phyloP scores from a whole-genome alignment of 2,329 filamentous ascomycete species.

The Pseudocercospora fuligena region DNA sequence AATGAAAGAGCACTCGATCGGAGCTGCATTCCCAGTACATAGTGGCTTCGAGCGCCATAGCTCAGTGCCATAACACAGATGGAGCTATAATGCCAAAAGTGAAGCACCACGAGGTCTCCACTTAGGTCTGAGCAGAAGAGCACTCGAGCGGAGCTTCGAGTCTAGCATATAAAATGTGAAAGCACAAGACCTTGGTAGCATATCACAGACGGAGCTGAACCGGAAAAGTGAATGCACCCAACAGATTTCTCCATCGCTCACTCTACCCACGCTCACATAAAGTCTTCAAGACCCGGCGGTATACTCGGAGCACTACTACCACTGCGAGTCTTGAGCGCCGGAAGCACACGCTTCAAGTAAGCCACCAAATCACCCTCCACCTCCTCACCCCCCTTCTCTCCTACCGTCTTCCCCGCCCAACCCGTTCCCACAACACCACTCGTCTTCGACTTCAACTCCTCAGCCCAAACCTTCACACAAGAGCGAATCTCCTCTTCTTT shows the following conservation, averaged over 20 bases:
- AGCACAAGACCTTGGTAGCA: not conserved
- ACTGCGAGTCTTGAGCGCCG: not conserved
- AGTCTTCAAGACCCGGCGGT: not conserved
- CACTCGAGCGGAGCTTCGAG: too few species aligned
- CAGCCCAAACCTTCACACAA: constrained; percentile 16
- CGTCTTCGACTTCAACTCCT: not conserved
- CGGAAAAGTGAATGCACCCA: not conserved
- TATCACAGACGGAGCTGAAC: not conserved
- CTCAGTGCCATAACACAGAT: too few species aligned
- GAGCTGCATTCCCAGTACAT: too few species aligned
- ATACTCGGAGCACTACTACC: not conserved
- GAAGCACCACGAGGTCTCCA: too few species aligned
- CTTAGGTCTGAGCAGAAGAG: too few species aligned
- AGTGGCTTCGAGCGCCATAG: too few species aligned
- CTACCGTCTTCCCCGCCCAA: not conserved
- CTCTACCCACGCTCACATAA: not conserved
- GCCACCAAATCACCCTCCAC: not conserved
- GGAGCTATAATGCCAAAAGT: too few species aligned
- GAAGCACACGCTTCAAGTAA: not conserved
- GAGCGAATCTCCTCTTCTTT: constrained; percentile 18
- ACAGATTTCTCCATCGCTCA: not conserved
- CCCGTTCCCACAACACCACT: not conserved
- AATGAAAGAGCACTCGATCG: too few species aligned
- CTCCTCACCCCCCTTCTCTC: not conserved
- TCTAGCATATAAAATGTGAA: too few species aligned